A percentile compares a stretch with the other conserved stretches of the same genome.
These are phyloP conservation scores for Teunomyces atbi DNA, from an alignment of 805 yeast species.

Conservation along the genomic window DNA sequence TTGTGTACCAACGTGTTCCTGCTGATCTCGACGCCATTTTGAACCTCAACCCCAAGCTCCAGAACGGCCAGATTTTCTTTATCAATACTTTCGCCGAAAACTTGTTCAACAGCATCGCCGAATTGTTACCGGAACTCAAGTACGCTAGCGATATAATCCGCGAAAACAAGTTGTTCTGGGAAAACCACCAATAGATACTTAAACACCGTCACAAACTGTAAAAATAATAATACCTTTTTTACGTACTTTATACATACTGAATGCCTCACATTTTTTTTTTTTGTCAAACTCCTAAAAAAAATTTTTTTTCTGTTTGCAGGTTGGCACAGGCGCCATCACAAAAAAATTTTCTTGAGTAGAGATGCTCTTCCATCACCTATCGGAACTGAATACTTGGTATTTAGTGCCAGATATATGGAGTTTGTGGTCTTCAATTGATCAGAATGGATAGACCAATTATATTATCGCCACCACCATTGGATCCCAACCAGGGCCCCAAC, in stretches of 20 bases:
- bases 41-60: slow-evolving; percentile 46
- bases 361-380: background rate
- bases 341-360: background rate
- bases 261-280: background rate
- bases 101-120: slow-evolving; percentile 64
- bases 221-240: background rate
- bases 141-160: slow-evolving; percentile 55
- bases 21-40: slow-evolving; percentile 43
- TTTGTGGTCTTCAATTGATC: background rate
- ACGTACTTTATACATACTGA: background rate
- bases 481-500: slow-evolving; percentile 12
- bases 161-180: slow-evolving; percentile 60
- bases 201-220: background rate
- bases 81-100: slow-evolving; percentile 77
- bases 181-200: slow-evolving; percentile 3
- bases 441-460: slow-evolving; percentile 31
- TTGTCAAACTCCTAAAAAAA: background rate
- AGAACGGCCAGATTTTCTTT: slow-evolving; percentile 78
- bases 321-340: slow-evolving; percentile 2
- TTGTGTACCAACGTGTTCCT: slow-evolving; percentile 38
- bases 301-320: background rate
- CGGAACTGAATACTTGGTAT: slow-evolving; percentile 3
- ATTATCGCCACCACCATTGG: slow-evolving; percentile 43
- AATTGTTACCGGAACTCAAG: slow-evolving; percentile 57
- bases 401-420: slow-evolving; percentile 2